phyloP scores from a whole-genome alignment of 2,329 filamentous ascomycete species.

The Pseudogymnoascus sp. region DNA sequence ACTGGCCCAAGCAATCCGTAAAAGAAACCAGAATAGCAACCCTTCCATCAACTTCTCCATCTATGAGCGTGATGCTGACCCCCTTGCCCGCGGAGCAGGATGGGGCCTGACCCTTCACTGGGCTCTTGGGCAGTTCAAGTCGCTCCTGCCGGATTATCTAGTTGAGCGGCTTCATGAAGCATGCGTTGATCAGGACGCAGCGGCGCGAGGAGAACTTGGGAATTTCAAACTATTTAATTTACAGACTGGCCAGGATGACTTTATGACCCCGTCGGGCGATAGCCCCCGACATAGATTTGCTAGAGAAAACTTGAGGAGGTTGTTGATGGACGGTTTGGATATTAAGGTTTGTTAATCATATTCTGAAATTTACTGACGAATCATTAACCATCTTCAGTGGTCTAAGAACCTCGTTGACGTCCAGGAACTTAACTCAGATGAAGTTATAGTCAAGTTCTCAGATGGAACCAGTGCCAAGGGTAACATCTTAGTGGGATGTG shows the following conservation, averaged over 20 bases:
- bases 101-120: slow-evolving; percentile 26
- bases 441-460: slow-evolving; percentile 36
- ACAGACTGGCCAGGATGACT: slow-evolving; percentile 36
- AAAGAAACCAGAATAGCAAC: background rate
- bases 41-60: slow-evolving; percentile 29
- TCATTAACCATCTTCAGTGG: slow-evolving; percentile 31
- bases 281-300: slow-evolving; percentile 29
- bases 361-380: slow-evolving; percentile 11
- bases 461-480: slow-evolving; percentile 37
- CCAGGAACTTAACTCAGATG: slow-evolving; percentile 26
- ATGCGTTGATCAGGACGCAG: slow-evolving; percentile 44
- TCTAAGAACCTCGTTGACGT: slow-evolving; percentile 32
- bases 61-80: slow-evolving; percentile 33
- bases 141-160: slow-evolving; percentile 42
- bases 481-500: slow-evolving; percentile 40
- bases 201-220: slow-evolving; percentile 37
- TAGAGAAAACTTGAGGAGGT: slow-evolving; percentile 29
- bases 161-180: slow-evolving; percentile 38
- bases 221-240: slow-evolving; percentile 50
- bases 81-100: slow-evolving; percentile 22
- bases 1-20: slow-evolving; percentile 24
- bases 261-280: slow-evolving; percentile 26
- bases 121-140: slow-evolving; percentile 33
- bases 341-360: slow-evolving; percentile 23
- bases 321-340: slow-evolving; percentile 30